Base-by-base conservation (phyloP, 2,329 filamentous ascomycete species). In the Paecilomyces formosus region DNA sequence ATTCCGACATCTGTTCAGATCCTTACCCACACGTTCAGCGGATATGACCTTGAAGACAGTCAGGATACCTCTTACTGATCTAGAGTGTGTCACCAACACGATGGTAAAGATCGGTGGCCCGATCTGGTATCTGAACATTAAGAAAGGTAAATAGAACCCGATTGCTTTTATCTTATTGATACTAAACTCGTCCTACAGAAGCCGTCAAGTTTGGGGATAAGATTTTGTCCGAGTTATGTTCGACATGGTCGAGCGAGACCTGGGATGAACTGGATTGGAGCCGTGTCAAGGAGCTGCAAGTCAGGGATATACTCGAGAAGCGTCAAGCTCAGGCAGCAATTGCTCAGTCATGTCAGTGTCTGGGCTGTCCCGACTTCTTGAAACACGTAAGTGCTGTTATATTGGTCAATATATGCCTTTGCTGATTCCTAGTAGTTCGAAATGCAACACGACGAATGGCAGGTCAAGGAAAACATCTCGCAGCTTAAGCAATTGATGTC, bases 361-460 rank as follows among this genome's bases (percentile, higher is more conserved):
- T 89, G 22, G 75, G 81, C 39, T 99, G 94, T 68, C 84, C 87
- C 0, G 75, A 88, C 55, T 96, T 97, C 74, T 72, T 94, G 62
- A 93, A 95, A 74, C 94, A 99, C 72, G 89, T 92, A 78, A 81
- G 88, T 82, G 7, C 8, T 51, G 5, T 21, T 33, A 15, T 26
- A 30, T 9, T 51, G 22, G 21, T 28, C 51, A 53, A 21, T 55
- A 54, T 12, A 12, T 33, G 6, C 18, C 28, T 33, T 53, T 58
- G 31, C 67, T 74, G 22, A 74, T 60, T 33, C 35, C 30, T 39
- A 50, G 45, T 61, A 93, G 88, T 97, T 94, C 71, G 89, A 92
- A 62, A 95, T 96, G 89, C 90, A 92, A 68, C 92, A 99, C 69
- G 91, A 97, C 70, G 90, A 97, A 75, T 97, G 93, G 92, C 82